phyloP scores from a whole-genome alignment of 768 basidiomycete genomes.

The Candolleomyces efflorescens region DNA sequence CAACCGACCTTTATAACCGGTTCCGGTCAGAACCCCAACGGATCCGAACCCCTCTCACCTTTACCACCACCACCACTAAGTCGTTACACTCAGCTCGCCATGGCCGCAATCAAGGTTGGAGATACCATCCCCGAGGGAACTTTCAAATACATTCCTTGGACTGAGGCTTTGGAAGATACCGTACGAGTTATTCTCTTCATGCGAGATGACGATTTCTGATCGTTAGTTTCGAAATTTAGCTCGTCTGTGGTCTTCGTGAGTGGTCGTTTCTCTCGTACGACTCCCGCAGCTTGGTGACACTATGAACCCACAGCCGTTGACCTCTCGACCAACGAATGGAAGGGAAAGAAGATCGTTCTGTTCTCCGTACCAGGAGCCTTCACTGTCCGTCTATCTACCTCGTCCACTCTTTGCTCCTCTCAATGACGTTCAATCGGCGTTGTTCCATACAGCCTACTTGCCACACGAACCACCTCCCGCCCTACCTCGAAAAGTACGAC shows the following conservation, averaged over 20 bases:
- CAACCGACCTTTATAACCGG: no score
- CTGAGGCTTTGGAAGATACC: conserved; percentile 56
- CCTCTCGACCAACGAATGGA: conserved; percentile 62
- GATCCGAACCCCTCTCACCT: no score
- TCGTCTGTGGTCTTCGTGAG: conserved; percentile 65
- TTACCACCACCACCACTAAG: no score
- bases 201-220: conserved; percentile 8
- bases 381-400: conserved; percentile 49
- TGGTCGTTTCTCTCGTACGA: conserved; percentile 6
- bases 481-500: conserved; percentile 65
- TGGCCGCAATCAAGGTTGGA: conserved; percentile 28
- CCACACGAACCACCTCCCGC: conserved; percentile 56
- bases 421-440: conserved; percentile 16
- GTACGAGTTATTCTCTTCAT: conserved; percentile 30
- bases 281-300: conserved; percentile 10
- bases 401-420: not conserved
- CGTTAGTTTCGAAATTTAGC: conserved; percentile 25
- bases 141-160: conserved; percentile 56
- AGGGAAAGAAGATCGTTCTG: conserved; percentile 78
- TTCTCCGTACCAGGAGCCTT: conserved; percentile 80
- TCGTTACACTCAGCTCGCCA: not conserved
- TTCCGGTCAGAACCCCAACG: no score
- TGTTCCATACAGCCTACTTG: conserved; percentile 60
- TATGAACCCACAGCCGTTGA: conserved; percentile 37
- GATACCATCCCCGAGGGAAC: conserved; percentile 34